Evolutionary conservation across 108 stramenopile genomes (phyloP).

Genomic region (Cyclotella sp.): DNA sequence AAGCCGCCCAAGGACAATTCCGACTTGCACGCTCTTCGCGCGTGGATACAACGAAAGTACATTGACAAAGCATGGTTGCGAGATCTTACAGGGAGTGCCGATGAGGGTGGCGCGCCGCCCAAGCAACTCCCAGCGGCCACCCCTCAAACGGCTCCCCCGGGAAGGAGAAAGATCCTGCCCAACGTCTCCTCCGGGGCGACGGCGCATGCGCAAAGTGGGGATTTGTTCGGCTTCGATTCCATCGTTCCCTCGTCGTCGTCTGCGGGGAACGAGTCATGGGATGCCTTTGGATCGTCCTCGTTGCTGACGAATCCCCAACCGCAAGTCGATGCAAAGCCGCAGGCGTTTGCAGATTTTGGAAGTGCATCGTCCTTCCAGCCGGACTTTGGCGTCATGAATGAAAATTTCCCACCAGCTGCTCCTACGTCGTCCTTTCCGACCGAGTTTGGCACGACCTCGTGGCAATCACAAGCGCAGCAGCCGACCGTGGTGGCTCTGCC

Average conservation of each 20-base stretch:
- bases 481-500: neutral
- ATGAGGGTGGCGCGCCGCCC: constrained; percentile 8
- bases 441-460: neutral
- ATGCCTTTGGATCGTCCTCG: constrained; percentile 66
- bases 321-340: neutral
- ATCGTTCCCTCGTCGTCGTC: constrained; percentile 45
- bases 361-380: constrained; percentile 43
- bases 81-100: constrained; percentile 11
- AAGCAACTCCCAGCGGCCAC: constrained; percentile 6
- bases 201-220: constrained; percentile 29
- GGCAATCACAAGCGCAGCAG: neutral
- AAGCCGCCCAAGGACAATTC: constrained; percentile 66
- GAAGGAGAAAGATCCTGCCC: constrained; percentile 30
- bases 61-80: constrained; percentile 70
- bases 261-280: constrained; percentile 56
- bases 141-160: neutral
- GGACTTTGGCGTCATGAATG: constrained; percentile 33
- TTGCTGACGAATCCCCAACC: neutral
- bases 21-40: constrained; percentile 62
- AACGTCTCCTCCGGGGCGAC: neutral
- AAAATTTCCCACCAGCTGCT: neutral
- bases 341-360: constrained; percentile 1
- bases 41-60: constrained; percentile 84
- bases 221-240: constrained; percentile 61
- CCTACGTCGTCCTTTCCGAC: neutral